A percentile compares a stretch with the other conserved stretches of the same genome.
phyloP scores from a whole-genome alignment of 495 filamentous ascomycete genomes.

The Daldinia caldariorum region DNA sequence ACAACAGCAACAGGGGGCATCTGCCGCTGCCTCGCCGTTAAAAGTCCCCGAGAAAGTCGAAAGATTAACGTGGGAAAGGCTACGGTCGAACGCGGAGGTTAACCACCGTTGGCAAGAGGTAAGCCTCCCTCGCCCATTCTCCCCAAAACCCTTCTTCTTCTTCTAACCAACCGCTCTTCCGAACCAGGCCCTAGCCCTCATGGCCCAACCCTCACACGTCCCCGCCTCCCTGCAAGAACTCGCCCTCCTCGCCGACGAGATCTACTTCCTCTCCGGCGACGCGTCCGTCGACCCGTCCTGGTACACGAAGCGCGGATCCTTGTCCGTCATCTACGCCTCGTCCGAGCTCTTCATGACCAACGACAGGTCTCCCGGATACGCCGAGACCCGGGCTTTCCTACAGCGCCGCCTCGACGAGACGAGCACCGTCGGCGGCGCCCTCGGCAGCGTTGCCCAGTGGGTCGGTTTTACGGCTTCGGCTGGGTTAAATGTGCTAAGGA shows the following conservation, averaged over 20 bases:
- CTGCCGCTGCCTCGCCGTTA: conserved; percentile 49
- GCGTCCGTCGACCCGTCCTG: conserved; percentile 80
- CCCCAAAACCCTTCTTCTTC: background rate
- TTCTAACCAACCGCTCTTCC: background rate
- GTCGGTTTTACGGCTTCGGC: conserved; percentile 77
- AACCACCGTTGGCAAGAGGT: conserved; percentile 87
- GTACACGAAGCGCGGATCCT: conserved; percentile 87
- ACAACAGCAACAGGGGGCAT: conserved; percentile 12
- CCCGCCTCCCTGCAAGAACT: conserved; percentile 83
- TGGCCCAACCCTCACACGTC: conserved; percentile 81
- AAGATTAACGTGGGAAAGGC: conserved; percentile 71
- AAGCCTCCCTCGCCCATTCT: conserved; percentile 37
- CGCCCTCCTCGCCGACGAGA: conserved; percentile 83
- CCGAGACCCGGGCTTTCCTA: conserved; percentile 82
- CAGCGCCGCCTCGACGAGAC: conserved; percentile 78
- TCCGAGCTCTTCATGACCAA: conserved; percentile 94
- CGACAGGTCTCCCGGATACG: conserved; percentile 72
- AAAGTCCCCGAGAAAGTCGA: conserved; percentile 64
- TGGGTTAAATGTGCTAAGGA: conserved; percentile 69
- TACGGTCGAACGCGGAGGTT: conserved; percentile 76
- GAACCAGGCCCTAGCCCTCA: conserved; percentile 81
- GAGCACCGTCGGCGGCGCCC: conserved; percentile 62
- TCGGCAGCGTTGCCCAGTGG: conserved; percentile 75
- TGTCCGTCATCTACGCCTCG: conserved; percentile 83
- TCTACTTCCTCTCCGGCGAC: conserved; percentile 86